These are phyloP conservation scores for Microdochium bolleyi DNA, from an alignment of 2,329 filamentous ascomycete genomes.

Conservation along the genomic window DNA sequence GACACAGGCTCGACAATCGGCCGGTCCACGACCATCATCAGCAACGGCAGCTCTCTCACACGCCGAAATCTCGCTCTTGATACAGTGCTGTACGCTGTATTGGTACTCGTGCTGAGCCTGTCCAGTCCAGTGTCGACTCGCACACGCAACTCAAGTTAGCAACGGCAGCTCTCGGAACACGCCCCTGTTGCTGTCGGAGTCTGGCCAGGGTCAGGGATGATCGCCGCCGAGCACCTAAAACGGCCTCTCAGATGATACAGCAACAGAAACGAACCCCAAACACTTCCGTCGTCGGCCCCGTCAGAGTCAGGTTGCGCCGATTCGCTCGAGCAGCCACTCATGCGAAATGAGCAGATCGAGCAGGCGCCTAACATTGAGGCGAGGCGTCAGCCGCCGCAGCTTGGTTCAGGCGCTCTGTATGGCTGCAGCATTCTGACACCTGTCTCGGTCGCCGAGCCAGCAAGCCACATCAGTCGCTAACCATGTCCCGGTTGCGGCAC, in stretches of 20 bases:
- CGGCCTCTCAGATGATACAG: neutral
- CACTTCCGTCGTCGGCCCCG: neutral
- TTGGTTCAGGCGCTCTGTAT: too few relatives aligned
- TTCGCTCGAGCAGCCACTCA: neutral
- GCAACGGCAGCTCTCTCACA: too few relatives aligned
- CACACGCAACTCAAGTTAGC: too few relatives aligned
- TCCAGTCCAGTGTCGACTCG: too few relatives aligned
- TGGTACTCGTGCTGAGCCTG: too few relatives aligned
- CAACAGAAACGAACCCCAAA: neutral
- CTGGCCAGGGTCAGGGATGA: neutral
- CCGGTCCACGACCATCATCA: too few relatives aligned
- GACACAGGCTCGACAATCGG: too few relatives aligned
- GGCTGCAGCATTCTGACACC: too few relatives aligned
- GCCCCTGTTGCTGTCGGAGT: neutral
- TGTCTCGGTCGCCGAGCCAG: neutral
- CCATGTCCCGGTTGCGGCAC: neutral
- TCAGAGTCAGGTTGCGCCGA: neutral
- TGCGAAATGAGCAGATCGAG: neutral
- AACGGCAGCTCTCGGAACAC: neutral
- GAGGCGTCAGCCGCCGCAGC: neutral
- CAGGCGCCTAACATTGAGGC: neutral
- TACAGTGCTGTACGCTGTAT: too few relatives aligned
- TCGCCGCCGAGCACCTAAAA: neutral
- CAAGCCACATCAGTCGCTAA: neutral
- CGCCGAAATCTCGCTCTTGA: too few relatives aligned